Evolutionary conservation across 179 eudicot species (phyloP).

Genomic region (Silene noctiflora): DNA sequence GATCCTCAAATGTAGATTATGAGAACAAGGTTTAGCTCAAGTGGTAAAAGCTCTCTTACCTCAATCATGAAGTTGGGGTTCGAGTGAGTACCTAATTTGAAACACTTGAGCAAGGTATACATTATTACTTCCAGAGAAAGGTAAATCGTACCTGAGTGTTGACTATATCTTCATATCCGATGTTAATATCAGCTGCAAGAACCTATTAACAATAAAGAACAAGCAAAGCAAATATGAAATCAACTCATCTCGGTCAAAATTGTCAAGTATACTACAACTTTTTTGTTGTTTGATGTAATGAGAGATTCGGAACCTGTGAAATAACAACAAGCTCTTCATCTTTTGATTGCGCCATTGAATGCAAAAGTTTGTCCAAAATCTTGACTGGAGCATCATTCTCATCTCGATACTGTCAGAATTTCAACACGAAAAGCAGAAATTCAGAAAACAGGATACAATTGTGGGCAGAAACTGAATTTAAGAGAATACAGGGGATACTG

Average conservation of each 20-base stretch:
- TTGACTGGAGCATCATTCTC: slow-evolving; percentile 83
- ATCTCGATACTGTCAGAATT: slow-evolving; percentile 60
- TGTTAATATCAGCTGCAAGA: slow-evolving; percentile 85
- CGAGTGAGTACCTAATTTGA: too few species aligned
- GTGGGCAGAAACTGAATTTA: neutral
- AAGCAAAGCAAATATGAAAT: neutral
- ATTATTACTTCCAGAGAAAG: too few species aligned
- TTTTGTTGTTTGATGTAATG: neutral
- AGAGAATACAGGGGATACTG: neutral
- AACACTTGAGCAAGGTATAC: too few species aligned
- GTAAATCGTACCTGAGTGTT: slow-evolving; percentile 60
- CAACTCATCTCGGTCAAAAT: neutral
- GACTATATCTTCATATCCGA: slow-evolving; percentile 86
- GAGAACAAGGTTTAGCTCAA: too few species aligned
- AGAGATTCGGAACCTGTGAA: slow-evolving; percentile 58
- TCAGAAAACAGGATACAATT: slow-evolving; percentile 4
- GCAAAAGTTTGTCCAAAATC: slow-evolving; percentile 76
- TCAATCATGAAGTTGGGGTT: too few species aligned
- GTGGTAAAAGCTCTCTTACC: too few species aligned
- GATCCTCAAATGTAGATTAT: too few species aligned
- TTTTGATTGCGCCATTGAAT: slow-evolving; percentile 67
- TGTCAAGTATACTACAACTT: too few species aligned
- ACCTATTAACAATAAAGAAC: slow-evolving; percentile 42
- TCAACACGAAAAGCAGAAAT: neutral
- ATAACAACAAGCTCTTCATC: slow-evolving; percentile 89